Conservation (phyloP, 495 filamentous ascomycete species). For the Aspergillus cristatus region DNA sequence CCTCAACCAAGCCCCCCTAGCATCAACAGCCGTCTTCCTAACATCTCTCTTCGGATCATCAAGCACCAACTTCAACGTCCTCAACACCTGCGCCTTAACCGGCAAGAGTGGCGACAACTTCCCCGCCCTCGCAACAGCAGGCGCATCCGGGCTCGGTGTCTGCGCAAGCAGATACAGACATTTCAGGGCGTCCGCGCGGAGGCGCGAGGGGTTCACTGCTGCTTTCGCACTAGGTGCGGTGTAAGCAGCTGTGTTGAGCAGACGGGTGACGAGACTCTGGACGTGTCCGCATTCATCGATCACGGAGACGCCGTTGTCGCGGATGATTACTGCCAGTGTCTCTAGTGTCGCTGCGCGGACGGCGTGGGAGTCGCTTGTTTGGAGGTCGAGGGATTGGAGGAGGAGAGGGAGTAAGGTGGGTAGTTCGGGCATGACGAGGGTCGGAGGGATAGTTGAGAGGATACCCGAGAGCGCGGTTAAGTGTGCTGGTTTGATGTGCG, state of each 20-base stretch:
- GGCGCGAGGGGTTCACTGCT: constrained; percentile 28
- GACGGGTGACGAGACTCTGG: constrained; percentile 46
- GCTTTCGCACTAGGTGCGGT: too few species aligned
- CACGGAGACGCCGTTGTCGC: constrained; percentile 42
- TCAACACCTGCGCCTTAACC: constrained; percentile 47
- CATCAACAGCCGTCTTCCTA: constrained; percentile 59
- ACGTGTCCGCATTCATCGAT: constrained; percentile 50
- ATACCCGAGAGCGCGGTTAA: constrained; percentile 59
- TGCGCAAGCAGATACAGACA: constrained; percentile 51
- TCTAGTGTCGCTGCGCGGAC: constrained; percentile 56
- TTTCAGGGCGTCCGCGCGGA: constrained; percentile 43
- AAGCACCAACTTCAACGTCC: constrained; percentile 41
- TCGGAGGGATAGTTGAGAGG: constrained; percentile 49
- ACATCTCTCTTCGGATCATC: constrained; percentile 64
- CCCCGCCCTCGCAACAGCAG: constrained; percentile 23
- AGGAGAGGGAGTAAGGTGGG: constrained; percentile 55
- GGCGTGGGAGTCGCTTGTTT: constrained; percentile 34
- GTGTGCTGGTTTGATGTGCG: constrained; percentile 48
- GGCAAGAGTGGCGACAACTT: constrained; percentile 44
- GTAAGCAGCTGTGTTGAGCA: constrained; percentile 40
- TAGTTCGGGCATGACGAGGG: constrained; percentile 51
- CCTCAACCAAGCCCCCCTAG: constrained; percentile 54
- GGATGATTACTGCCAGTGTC: constrained; percentile 50
- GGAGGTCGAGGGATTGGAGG: constrained; percentile 59
- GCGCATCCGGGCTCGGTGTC: constrained; percentile 12